A percentile compares a stretch with the other conserved stretches of the same genome.
Evolutionary conservation across 805 yeast species (phyloP).

Genomic region (Pichia kluyveri): DNA sequence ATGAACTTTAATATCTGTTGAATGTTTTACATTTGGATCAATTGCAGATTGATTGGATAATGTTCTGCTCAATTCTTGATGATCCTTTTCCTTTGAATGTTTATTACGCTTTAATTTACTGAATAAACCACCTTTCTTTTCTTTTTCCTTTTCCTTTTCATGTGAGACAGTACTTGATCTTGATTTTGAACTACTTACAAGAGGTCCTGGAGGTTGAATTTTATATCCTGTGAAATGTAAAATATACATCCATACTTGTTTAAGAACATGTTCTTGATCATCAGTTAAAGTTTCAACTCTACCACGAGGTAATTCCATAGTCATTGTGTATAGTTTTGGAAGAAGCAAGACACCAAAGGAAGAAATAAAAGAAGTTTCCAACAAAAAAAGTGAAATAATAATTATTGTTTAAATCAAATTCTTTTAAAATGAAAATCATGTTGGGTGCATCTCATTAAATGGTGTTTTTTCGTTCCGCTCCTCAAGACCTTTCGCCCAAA

Average conservation of each 20-base stretch:
- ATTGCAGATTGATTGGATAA: conserved; percentile 15
- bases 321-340: background rate
- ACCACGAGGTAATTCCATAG: conserved; percentile 25
- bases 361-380: background rate
- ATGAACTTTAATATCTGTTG: conserved; percentile 33
- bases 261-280: conserved; percentile 55
- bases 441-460: background rate
- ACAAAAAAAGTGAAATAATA: background rate
- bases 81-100: conserved; percentile 1
- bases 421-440: background rate
- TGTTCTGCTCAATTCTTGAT: conserved; percentile 10
- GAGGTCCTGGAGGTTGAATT: conserved; percentile 18
- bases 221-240: conserved; percentile 51
- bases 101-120: conserved; percentile 21
- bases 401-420: too few species aligned
- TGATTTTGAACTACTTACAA: conserved; percentile 2
- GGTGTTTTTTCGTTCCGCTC: background rate
- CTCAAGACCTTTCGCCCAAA: background rate
- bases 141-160: conserved; percentile 16
- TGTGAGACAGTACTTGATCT: background rate
- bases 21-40: conserved; percentile 22
- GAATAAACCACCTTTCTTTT: conserved; percentile 28
- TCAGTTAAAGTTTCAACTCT: conserved; percentile 36
- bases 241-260: conserved; percentile 63
- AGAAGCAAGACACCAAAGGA: too few species aligned